Conservation (phyloP, 2,329 filamentous ascomycete genomes). For the Dactylella cylindrospora region DNA sequence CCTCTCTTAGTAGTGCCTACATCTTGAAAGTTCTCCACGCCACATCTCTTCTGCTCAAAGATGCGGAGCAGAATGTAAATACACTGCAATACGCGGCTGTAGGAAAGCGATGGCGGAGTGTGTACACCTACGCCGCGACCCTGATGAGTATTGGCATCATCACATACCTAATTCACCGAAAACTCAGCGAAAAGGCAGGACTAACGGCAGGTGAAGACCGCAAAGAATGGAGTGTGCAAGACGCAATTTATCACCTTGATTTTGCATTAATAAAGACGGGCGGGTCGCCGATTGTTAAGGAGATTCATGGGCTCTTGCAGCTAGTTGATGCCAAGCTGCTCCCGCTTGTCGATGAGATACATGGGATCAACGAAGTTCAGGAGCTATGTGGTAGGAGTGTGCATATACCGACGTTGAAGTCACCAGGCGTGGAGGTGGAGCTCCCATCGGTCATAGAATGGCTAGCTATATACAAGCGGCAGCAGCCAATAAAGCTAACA, state of each 20-base stretch:
- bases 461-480: conserved; percentile 15
- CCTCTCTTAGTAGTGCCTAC: background rate
- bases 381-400: background rate
- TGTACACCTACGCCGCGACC: conserved; percentile 17
- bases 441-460: conserved; percentile 7
- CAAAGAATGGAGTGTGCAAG: conserved; percentile 19
- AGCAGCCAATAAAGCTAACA: conserved; percentile 16
- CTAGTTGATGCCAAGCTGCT: conserved; percentile 16
- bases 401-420: background rate
- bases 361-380: conserved; percentile 7
- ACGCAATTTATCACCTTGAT: conserved; percentile 37
- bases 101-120: conserved; percentile 28
- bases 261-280: conserved; percentile 37
- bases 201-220: background rate
- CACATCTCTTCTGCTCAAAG: conserved; percentile 12
- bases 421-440: background rate
- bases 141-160: conserved; percentile 13
- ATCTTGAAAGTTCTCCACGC: conserved; percentile 1
- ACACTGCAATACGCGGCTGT: conserved; percentile 15
- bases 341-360: background rate
- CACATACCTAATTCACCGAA: background rate
- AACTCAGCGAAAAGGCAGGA: background rate
- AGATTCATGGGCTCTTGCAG: conserved; percentile 15
- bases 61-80: conserved; percentile 37
- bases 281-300: conserved; percentile 17